Evolutionary conservation across 208 protist species (phyloP).

Genomic region (Trypanosoma vivax): DNA sequence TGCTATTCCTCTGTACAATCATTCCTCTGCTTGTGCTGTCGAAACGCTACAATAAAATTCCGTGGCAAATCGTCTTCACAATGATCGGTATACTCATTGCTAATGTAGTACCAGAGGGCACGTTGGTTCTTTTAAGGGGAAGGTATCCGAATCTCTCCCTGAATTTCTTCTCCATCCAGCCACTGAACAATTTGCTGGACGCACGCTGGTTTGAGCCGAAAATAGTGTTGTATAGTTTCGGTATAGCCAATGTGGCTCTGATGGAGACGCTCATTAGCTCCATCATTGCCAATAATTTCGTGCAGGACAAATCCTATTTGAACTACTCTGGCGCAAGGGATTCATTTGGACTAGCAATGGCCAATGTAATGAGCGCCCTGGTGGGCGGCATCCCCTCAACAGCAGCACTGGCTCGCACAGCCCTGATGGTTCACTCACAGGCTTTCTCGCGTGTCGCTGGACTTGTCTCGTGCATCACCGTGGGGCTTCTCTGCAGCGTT

Average conservation of each 20-base stretch:
- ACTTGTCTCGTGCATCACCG: slow-evolving; percentile 5
- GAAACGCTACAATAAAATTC: slow-evolving; percentile 20
- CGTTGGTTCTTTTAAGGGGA: slow-evolving; percentile 14
- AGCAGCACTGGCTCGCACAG: slow-evolving; percentile 21
- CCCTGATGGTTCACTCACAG: slow-evolving; percentile 21
- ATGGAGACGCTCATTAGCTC: slow-evolving; percentile 29
- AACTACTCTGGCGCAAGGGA: slow-evolving; percentile 26
- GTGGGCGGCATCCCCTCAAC: slow-evolving; percentile 25
- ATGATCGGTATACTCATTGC: slow-evolving; percentile 22
- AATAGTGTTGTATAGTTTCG: slow-evolving; percentile 25
- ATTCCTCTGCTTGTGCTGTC: slow-evolving; percentile 16
- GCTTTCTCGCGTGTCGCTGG: slow-evolving; percentile 20
- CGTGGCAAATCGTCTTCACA: slow-evolving; percentile 25
- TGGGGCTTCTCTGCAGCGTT: slow-evolving; percentile 17
- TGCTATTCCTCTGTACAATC: slow-evolving; percentile 22
- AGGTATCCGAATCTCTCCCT: slow-evolving; percentile 23
- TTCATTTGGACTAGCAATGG: slow-evolving; percentile 21
- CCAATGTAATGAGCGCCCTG: slow-evolving; percentile 21
- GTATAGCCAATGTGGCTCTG: slow-evolving; percentile 19
- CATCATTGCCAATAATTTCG: slow-evolving; percentile 24
- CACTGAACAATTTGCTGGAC: slow-evolving; percentile 3
- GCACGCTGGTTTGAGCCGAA: slow-evolving; percentile 8
- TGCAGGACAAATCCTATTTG: slow-evolving; percentile 20
- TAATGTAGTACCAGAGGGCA: slow-evolving; percentile 6
- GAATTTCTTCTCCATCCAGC: slow-evolving; percentile 15